A percentile compares a stretch with the other conserved stretches of the same genome.
Evolutionary conservation across 495 filamentous ascomycete genomes (phyloP).

Genomic region (Talaromyces thailandensis): DNA sequence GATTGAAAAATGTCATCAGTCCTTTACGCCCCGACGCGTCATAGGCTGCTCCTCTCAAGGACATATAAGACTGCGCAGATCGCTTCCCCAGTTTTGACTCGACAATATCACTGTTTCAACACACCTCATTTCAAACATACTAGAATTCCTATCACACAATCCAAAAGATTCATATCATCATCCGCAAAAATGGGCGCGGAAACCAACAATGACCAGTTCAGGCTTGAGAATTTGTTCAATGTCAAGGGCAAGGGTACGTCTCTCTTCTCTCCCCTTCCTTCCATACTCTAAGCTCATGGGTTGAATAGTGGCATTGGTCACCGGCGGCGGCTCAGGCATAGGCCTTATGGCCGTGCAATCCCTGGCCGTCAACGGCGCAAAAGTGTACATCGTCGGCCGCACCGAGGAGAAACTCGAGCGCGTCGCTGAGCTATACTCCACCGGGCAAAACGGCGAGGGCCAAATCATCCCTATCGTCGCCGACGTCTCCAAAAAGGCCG

Average conservation of each 20-base stretch:
- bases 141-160: not conserved
- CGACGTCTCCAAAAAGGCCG: conserved; percentile 41
- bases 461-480: conserved; percentile 47
- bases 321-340: conserved; percentile 45
- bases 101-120: not conserved
- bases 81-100: not conserved
- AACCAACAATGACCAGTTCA: conserved; percentile 38
- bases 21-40: not conserved
- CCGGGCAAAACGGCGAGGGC: conserved; percentile 35
- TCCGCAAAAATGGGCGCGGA: not conserved
- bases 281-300: not conserved
- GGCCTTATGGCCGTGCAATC: conserved; percentile 48
- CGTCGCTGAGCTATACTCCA: conserved; percentile 34
- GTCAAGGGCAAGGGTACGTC: conserved; percentile 38
- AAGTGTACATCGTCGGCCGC: conserved; percentile 52
- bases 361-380: conserved; percentile 50
- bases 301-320: conserved; percentile 42
- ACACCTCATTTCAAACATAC: not conserved
- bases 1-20: not conserved
- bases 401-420: conserved; percentile 45
- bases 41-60: not conserved
- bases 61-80: not conserved
- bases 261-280: not conserved
- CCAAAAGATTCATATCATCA: not conserved
- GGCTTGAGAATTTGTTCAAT: conserved; percentile 43